A percentile compares a stretch with the other conserved stretches of the same genome.
phyloP scores from a whole-genome alignment of 169 alveolate genomes.

The Cryptosporidium canis region DNA sequence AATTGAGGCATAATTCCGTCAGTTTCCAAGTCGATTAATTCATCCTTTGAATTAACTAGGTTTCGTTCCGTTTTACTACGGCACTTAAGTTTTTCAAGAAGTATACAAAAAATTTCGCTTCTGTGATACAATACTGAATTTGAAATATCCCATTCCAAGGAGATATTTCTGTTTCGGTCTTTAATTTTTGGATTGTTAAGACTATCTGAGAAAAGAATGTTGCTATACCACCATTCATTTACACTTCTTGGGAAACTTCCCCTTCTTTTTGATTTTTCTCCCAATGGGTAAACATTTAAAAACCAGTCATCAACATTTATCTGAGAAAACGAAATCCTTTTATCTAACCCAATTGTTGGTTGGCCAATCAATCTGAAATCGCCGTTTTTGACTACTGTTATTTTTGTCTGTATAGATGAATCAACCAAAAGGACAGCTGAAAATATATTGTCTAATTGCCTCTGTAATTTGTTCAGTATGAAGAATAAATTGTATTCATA shows the following conservation, averaged over 20 bases:
- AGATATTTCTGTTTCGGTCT: neutral
- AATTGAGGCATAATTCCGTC: constrained; percentile 5
- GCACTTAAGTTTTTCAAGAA: constrained; percentile 1
- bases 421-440: constrained; percentile 39
- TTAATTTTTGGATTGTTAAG: constrained; percentile 24
- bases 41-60: neutral
- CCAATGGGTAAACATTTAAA: neutral
- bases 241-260: constrained; percentile 28
- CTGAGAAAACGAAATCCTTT: neutral
- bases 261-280: neutral
- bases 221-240: constrained; percentile 53
- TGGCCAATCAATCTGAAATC: constrained; percentile 21
- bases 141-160: neutral
- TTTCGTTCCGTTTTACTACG: neutral
- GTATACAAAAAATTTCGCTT: constrained; percentile 19
- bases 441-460: constrained; percentile 42
- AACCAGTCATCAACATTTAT: constrained; percentile 40
- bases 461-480: constrained; percentile 17
- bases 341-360: constrained; percentile 26
- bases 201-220: constrained; percentile 36
- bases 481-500: constrained; percentile 22
- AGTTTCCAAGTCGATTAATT: neutral
- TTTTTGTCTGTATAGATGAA: constrained; percentile 40
- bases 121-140: constrained; percentile 20
- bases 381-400: neutral